Percentiles rank a stretch among this genome's conserved stretches.
These are phyloP conservation scores for Scheffersomyces lignosus DNA, from an alignment of 805 yeast genomes.

Conservation along the genomic window DNA sequence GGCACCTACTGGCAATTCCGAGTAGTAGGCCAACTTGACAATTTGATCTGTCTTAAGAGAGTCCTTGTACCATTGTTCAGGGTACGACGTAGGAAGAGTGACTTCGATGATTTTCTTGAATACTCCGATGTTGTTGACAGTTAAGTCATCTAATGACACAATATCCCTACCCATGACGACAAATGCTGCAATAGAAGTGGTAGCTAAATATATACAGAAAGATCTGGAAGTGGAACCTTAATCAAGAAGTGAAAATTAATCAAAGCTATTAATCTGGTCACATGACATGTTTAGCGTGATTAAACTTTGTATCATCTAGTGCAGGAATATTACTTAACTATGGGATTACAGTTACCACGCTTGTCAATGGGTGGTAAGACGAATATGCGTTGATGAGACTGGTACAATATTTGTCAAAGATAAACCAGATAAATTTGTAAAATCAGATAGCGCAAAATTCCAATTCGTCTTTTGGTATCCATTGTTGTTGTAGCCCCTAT, in stretches of 20 bases:
- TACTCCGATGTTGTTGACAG: conserved; percentile 58
- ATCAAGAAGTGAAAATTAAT: neutral
- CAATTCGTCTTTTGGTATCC: too few relatives aligned
- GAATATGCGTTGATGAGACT: too few relatives aligned
- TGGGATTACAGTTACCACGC: too few relatives aligned
- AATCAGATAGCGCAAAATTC: too few relatives aligned
- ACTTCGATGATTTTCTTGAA: conserved; percentile 56
- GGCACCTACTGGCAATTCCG: conserved; percentile 81
- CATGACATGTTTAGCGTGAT: neutral
- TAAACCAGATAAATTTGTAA: too few relatives aligned
- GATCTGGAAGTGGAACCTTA: neutral
- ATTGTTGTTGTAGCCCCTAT: too few relatives aligned
- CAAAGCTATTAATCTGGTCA: neutral
- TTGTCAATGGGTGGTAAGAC: too few relatives aligned
- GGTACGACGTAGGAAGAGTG: conserved; percentile 51
- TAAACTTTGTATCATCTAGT: too few relatives aligned
- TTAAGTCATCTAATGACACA: conserved; percentile 57
- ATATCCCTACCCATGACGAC: conserved; percentile 38
- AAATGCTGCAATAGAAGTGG: neutral
- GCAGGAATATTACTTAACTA: too few relatives aligned
- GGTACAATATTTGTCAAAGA: too few relatives aligned
- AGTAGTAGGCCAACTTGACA: conserved; percentile 60
- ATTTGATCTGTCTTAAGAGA: conserved; percentile 50
- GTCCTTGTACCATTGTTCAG: conserved; percentile 53
- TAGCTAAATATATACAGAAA: neutral